Conservation (phyloP, 2,329 filamentous ascomycete species). For the Alternaria ventricosa region DNA sequence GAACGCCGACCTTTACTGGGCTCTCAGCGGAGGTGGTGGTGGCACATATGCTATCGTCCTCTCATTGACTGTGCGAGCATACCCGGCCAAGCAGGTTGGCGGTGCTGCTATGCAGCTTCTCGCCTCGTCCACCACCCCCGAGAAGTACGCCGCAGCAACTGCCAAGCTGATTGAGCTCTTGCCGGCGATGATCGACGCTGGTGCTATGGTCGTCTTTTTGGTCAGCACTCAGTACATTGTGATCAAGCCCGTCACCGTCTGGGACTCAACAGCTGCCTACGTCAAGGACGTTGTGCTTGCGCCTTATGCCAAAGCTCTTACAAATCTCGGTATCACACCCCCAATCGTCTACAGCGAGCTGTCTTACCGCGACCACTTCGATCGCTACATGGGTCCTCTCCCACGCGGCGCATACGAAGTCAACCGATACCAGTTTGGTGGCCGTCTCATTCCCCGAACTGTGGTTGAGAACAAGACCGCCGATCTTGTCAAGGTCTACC, state of each 20-base stretch:
- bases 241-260: constrained; percentile 8
- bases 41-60: constrained; percentile 41
- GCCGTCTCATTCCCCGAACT: constrained; percentile 25
- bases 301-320: constrained; percentile 30
- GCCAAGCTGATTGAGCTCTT: constrained; percentile 21
- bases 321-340: constrained; percentile 23
- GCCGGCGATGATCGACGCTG: constrained; percentile 29
- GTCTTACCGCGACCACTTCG: constrained; percentile 34
- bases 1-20: constrained; percentile 48
- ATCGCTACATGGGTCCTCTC: constrained; percentile 34
- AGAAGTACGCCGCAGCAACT: constrained; percentile 19
- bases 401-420: constrained; percentile 27
- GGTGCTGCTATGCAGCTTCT: constrained; percentile 31
- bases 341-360: constrained; percentile 27
- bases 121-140: constrained; percentile 21
- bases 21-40: constrained; percentile 41
- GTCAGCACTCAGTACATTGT: constrained; percentile 17
- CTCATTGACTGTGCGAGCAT: constrained; percentile 38
- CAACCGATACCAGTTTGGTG: constrained; percentile 28
- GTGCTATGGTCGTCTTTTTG: constrained; percentile 27
- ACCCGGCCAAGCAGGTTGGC: constrained; percentile 24
- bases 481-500: constrained; percentile 18
- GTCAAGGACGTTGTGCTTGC: constrained; percentile 27
- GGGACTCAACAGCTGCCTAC: constrained; percentile 15
- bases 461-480: constrained; percentile 24